These are phyloP conservation scores for Colletotrichum ledebouriae DNA, from an alignment of 2,329 filamentous ascomycete species.

Conservation along the genomic window DNA sequence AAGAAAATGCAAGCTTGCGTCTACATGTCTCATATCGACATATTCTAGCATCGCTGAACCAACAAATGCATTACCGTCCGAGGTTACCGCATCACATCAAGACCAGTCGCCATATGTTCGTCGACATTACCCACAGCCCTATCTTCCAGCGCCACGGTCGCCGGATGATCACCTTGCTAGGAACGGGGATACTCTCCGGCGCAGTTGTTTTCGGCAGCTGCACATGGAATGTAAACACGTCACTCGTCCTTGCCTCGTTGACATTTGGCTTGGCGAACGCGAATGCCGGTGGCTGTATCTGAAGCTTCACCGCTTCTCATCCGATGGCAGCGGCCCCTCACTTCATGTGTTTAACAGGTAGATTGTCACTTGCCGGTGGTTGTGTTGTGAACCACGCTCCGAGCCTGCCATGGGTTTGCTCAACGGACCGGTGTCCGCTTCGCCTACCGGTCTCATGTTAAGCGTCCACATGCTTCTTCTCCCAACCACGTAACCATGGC, in stretches of 20 bases:
- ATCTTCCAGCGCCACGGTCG: not conserved
- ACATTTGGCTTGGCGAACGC: too few relatives aligned
- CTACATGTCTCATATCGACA: conserved; percentile 1
- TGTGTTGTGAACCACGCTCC: not conserved
- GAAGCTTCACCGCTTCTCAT: too few relatives aligned
- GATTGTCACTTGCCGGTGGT: too few relatives aligned
- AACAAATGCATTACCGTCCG: not conserved
- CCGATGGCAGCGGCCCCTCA: too few relatives aligned
- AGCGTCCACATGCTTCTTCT: conserved; percentile 9
- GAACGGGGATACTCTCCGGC: too few relatives aligned
- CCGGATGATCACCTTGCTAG: too few relatives aligned
- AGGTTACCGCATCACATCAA: too few relatives aligned
- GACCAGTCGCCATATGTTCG: not conserved
- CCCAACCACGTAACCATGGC: not conserved
- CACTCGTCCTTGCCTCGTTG: too few relatives aligned
- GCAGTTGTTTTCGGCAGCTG: too few relatives aligned
- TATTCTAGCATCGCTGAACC: not conserved
- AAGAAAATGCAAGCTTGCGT: not conserved
- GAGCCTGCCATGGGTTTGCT: conserved; percentile 10
- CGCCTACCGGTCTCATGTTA: not conserved
- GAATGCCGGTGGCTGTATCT: too few relatives aligned
- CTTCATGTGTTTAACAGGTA: too few relatives aligned
- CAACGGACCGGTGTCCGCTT: conserved; percentile 13
- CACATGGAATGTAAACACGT: too few relatives aligned
- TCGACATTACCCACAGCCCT: conserved; percentile 13